phyloP scores from a whole-genome alignment of 2,329 filamentous ascomycete species.

The Trichophyton verrucosum region DNA sequence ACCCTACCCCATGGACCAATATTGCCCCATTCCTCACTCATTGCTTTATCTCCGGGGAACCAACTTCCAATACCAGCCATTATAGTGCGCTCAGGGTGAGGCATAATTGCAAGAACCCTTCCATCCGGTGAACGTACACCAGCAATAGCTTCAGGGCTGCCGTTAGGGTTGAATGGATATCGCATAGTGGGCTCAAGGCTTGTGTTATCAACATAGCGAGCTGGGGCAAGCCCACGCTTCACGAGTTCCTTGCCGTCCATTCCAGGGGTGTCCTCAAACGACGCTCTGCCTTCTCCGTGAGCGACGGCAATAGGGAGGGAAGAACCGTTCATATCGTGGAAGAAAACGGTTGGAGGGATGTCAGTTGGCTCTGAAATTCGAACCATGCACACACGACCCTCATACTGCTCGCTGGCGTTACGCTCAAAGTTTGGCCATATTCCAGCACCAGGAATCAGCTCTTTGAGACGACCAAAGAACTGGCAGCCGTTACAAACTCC shows the following conservation, averaged over 20 bases:
- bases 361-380: conserved; percentile 54
- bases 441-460: conserved; percentile 69
- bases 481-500: conserved; percentile 98
- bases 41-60: conserved; percentile 46
- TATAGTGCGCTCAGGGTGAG: conserved; percentile 83
- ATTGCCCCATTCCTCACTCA: conserved; percentile 56
- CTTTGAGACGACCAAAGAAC: conserved; percentile 72
- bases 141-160: conserved; percentile 67
- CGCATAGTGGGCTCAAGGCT: conserved; percentile 56
- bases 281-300: conserved; percentile 80
- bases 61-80: conserved; percentile 68
- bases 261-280: conserved; percentile 45
- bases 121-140: conserved; percentile 67
- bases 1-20: conserved; percentile 75
- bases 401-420: conserved; percentile 79
- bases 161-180: conserved; percentile 87
- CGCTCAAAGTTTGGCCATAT: conserved; percentile 78
- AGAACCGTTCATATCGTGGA: conserved; percentile 75
- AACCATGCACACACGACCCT: conserved; percentile 78
- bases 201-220: conserved; percentile 79
- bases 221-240: conserved; percentile 55
- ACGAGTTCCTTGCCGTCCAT: conserved; percentile 41
- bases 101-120: conserved; percentile 79
- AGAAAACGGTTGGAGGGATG: conserved; percentile 59
- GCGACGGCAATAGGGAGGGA: conserved; percentile 75